A percentile compares a stretch with the other conserved stretches of the same genome.
These are phyloP conservation scores for Bombardia bombarda DNA, from an alignment of 495 filamentous ascomycete genomes.

Conservation along the genomic window DNA sequence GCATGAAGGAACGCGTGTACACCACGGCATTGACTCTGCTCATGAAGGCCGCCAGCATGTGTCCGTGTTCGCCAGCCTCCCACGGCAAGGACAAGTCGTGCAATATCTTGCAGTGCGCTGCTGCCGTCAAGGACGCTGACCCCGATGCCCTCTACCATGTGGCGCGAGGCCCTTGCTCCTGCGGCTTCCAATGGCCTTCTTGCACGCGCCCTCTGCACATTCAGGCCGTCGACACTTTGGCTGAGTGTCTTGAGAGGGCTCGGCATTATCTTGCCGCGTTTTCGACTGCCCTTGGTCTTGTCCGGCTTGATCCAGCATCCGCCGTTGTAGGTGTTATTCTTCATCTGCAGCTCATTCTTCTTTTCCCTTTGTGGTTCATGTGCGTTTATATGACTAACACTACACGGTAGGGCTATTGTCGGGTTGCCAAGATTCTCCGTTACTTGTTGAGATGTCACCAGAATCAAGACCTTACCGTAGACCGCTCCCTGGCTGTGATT, in stretches of 20 bases:
- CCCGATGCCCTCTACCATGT: conserved; percentile 6
- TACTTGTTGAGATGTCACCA: conserved; percentile 4
- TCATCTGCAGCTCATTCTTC: too few relatives aligned
- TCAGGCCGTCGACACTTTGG: conserved; percentile 14
- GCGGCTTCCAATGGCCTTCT: conserved; percentile 18
- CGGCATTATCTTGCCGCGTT: conserved; percentile 13
- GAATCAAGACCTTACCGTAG: not conserved
- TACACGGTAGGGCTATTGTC: conserved; percentile 22
- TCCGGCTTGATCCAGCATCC: conserved; percentile 15
- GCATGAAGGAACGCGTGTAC: not conserved
- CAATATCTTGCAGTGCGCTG: conserved; percentile 14
- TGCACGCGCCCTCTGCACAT: conserved; percentile 11
- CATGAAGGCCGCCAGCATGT: conserved; percentile 8
- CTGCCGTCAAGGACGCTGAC: conserved; percentile 5
- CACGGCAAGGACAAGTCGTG: conserved; percentile 22
- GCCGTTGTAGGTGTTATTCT: conserved; percentile 9
- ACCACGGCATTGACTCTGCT: not conserved
- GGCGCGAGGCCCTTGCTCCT: conserved; percentile 8
- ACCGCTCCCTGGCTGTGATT: conserved; percentile 3
- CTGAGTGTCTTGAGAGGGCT: conserved; percentile 11
- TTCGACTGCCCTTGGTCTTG: conserved; percentile 14
- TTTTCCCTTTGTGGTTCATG: too few relatives aligned
- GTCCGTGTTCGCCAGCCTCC: conserved; percentile 9
- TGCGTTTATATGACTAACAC: too few relatives aligned
- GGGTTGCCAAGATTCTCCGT: conserved; percentile 15